Evolutionary conservation across 305 asterid genomes (phyloP).

Genomic region (Salvia sclarea): DNA sequence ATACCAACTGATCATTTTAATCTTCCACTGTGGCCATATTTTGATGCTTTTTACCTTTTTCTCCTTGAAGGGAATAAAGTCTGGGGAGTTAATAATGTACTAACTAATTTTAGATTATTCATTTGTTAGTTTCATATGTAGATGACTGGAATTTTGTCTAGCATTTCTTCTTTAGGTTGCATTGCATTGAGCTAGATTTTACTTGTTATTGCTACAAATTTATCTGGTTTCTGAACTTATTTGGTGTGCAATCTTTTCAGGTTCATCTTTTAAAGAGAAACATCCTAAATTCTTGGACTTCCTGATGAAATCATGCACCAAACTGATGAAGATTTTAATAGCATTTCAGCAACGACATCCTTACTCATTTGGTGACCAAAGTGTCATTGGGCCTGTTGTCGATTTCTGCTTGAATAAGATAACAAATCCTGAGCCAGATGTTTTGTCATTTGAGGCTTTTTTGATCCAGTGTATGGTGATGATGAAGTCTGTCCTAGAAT

Average conservation of each 20-base stretch:
- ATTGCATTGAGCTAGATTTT: constrained; percentile 2
- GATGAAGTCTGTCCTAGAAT: constrained; percentile 84
- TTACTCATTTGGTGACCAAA: constrained; percentile 90
- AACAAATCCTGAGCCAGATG: constrained; percentile 81
- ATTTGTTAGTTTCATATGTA: constrained; percentile 15
- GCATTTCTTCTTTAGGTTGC: constrained; percentile 25
- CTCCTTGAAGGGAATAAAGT: constrained; percentile 8
- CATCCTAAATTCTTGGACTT: constrained; percentile 75
- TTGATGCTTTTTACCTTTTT: constrained; percentile 8
- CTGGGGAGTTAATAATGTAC: background rate
- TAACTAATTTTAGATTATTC: background rate
- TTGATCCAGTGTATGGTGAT: constrained; percentile 87
- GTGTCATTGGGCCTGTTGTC: constrained; percentile 71
- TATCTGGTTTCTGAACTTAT: constrained; percentile 29
- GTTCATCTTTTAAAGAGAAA: constrained; percentile 71
- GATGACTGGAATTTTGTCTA: constrained; percentile 17
- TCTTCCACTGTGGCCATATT: background rate
- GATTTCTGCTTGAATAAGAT: constrained; percentile 84
- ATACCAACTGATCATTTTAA: constrained; percentile 15
- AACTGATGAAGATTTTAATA: constrained; percentile 80
- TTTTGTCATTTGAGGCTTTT: constrained; percentile 66
- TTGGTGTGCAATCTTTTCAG: constrained; percentile 59
- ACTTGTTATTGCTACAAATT: constrained; percentile 15
- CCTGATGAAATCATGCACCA: constrained; percentile 76
- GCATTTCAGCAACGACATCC: constrained; percentile 88